A percentile compares a stretch with the other conserved stretches of the same genome.
phyloP scores from a whole-genome alignment of 2,329 filamentous ascomycete genomes.

The Trichoderma polysporum region DNA sequence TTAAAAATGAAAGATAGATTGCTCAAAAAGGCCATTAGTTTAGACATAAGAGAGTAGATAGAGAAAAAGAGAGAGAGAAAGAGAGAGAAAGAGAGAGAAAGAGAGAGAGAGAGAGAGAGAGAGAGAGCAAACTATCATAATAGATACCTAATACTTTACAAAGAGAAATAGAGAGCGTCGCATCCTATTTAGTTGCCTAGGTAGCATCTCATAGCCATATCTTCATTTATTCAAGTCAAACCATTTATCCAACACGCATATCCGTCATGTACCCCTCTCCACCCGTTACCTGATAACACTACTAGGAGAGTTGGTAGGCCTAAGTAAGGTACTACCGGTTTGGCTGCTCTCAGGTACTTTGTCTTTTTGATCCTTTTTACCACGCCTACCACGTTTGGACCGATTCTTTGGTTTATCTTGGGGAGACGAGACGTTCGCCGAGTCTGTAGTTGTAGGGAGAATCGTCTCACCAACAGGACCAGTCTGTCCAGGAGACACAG shows the following conservation, averaged over 20 bases:
- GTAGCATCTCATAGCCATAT: too few relatives aligned
- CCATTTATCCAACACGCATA: too few relatives aligned
- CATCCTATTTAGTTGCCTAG: too few relatives aligned
- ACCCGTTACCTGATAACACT: too few relatives aligned
- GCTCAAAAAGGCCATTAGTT: too few relatives aligned
- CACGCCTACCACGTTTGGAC: background rate
- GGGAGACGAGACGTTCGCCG: background rate
- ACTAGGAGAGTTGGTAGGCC: too few relatives aligned
- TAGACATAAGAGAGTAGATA: background rate
- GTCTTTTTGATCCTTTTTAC: background rate
- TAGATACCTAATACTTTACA: too few relatives aligned
- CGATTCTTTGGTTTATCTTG: background rate
- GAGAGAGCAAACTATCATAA: background rate
- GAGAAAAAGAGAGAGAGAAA: background rate
- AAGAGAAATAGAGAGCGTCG: too few relatives aligned
- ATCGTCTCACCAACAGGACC: background rate
- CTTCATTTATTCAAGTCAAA: too few relatives aligned
- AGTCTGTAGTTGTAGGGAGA: background rate
- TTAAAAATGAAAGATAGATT: background rate
- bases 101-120: background rate
- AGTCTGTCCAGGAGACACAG: background rate
- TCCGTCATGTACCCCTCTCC: too few relatives aligned
- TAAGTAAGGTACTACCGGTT: too few relatives aligned
- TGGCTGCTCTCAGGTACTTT: background rate
- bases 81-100: background rate